A percentile compares a stretch with the other conserved stretches of the same genome.
phyloP scores from a whole-genome alignment of 495 filamentous ascomycete species.

The Penicillium diatomitis region DNA sequence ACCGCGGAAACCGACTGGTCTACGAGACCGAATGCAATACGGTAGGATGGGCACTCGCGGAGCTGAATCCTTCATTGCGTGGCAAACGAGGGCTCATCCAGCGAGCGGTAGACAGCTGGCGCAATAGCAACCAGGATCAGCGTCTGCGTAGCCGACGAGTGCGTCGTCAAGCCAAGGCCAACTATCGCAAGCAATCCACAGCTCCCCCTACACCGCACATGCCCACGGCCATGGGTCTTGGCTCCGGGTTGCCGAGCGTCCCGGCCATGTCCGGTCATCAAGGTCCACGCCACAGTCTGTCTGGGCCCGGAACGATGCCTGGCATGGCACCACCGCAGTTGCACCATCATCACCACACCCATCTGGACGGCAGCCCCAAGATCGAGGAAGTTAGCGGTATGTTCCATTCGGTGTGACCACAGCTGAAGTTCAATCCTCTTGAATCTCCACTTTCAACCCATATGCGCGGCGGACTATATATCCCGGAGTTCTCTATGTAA shows the following conservation, averaged over 20 bases:
- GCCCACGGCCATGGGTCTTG: slow-evolving; percentile 42
- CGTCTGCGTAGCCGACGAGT: slow-evolving; percentile 84
- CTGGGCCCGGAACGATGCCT: slow-evolving; percentile 32
- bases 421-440: slow-evolving; percentile 6
- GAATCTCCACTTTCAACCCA: slow-evolving; percentile 11
- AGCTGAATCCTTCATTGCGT: slow-evolving; percentile 80
- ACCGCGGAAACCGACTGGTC: slow-evolving; percentile 84
- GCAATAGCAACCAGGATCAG: slow-evolving; percentile 96
- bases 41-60: slow-evolving; percentile 91
- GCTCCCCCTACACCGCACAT: slow-evolving; percentile 42
- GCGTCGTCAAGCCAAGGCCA: slow-evolving; percentile 90
- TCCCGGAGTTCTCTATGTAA: too few species aligned
- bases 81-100: slow-evolving; percentile 95
- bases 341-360: slow-evolving; percentile 78
- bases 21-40: slow-evolving; percentile 99
- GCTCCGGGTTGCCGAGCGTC: slow-evolving; percentile 40
- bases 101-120: slow-evolving; percentile 94
- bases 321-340: slow-evolving; percentile 55
- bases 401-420: slow-evolving; percentile 66
- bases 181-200: slow-evolving; percentile 51
- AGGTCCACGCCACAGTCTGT: slow-evolving; percentile 42
- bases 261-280: slow-evolving; percentile 36
- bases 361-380: slow-evolving; percentile 61
- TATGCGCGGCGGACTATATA: slow-evolving; percentile 7
- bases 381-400: slow-evolving; percentile 90